Percentiles rank a stretch among this genome's conserved stretches.
Evolutionary conservation across 139 green algal species (phyloP).

Genomic region (Coelastrella sp.): DNA sequence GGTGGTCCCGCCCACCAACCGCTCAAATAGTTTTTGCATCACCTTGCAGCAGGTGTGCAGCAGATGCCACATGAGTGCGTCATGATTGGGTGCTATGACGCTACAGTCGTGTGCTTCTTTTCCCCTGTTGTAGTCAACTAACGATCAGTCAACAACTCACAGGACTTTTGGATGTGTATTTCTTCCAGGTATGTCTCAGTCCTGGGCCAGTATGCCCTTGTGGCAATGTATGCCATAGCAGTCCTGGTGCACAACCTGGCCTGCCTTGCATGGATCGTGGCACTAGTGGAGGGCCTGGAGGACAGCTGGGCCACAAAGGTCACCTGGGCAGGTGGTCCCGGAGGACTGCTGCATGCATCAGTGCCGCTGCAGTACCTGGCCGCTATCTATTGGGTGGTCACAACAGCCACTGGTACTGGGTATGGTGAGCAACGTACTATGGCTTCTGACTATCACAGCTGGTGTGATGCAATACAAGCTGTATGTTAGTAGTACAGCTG

Average conservation of each 20-base stretch:
- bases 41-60: too few species aligned
- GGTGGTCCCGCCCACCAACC: too few species aligned
- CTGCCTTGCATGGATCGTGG: slow-evolving; percentile 33
- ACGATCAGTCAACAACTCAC: too few species aligned
- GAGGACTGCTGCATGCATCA: neutral
- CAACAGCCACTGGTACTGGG: slow-evolving; percentile 57
- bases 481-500: too few species aligned
- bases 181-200: slow-evolving; percentile 29
- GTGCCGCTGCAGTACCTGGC: slow-evolving; percentile 49
- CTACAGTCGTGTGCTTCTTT: too few species aligned
- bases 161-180: neutral
- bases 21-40: too few species aligned
- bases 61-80: too few species aligned
- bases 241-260: slow-evolving; percentile 40
- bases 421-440: slow-evolving; percentile 46
- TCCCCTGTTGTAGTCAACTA: too few species aligned
- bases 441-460: neutral
- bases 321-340: neutral
- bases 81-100: too few species aligned
- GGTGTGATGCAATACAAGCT: neutral
- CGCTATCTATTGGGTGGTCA: slow-evolving; percentile 55
- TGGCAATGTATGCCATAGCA: slow-evolving; percentile 7
- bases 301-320: slow-evolving; percentile 27
- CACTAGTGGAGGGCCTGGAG: slow-evolving; percentile 27
- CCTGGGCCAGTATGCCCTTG: slow-evolving; percentile 16